Evolutionary conservation across 2,329 filamentous ascomycete genomes (phyloP).

Genomic region (Coniochaeta pulveracea): DNA sequence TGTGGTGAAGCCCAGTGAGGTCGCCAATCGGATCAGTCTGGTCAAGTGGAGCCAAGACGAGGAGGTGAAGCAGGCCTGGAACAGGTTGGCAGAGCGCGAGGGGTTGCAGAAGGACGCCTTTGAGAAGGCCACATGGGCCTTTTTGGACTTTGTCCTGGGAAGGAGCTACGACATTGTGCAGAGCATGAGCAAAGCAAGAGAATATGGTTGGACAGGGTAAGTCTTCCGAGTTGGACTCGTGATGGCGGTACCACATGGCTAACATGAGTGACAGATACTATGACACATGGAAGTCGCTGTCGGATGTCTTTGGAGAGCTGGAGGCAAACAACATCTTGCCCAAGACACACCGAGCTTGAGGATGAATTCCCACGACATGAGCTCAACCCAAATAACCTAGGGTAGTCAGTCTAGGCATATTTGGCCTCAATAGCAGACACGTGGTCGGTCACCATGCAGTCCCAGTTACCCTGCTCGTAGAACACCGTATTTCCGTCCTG

Average conservation of each 20-base stretch:
- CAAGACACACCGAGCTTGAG: conserved; percentile 5
- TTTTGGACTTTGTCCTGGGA: conserved; percentile 29
- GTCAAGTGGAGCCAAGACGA: conserved; percentile 25
- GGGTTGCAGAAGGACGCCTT: conserved; percentile 23
- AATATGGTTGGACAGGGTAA: conserved; percentile 27
- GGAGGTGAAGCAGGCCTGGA: conserved; percentile 27
- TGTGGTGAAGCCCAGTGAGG: conserved; percentile 13
- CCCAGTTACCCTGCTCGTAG: conserved; percentile 9
- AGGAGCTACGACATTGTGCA: conserved; percentile 26
- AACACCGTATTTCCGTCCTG: conserved; percentile 11
- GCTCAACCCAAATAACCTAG: too few species aligned
- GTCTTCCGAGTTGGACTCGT: conserved; percentile 4
- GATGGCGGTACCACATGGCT: conserved; percentile 1
- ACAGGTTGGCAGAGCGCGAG: conserved; percentile 22
- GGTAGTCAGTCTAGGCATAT: too few species aligned
- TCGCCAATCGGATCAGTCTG: conserved; percentile 27
- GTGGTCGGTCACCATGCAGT: conserved; percentile 10
- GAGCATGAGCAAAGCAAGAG: conserved; percentile 31
- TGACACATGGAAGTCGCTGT: conserved; percentile 19
- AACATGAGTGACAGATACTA: conserved; percentile 10
- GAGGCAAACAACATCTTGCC: conserved; percentile 16
- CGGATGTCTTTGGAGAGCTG: conserved; percentile 13
- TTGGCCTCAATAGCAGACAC: conserved; percentile 10
- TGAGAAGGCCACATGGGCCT: conserved; percentile 28
- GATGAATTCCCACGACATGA: too few species aligned